These are phyloP conservation scores for Apiospora saccharicola DNA, from an alignment of 2,329 filamentous ascomycete species.

Conservation along the genomic window DNA sequence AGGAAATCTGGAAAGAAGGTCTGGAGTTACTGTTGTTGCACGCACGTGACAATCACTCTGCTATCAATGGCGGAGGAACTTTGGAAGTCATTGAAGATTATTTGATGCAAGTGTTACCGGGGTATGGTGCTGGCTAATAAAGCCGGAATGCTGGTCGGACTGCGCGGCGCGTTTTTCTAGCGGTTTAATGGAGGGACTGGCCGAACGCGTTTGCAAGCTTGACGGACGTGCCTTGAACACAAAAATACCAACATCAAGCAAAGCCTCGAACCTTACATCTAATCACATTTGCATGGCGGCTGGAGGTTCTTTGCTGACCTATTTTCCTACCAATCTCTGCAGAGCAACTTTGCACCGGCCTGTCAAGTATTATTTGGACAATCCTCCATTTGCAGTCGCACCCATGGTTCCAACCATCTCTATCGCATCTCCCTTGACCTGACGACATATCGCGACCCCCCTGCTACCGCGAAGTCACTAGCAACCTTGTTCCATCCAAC, in stretches of 20 bases:
- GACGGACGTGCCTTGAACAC: slow-evolving; percentile 18
- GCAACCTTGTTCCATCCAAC: slow-evolving; percentile 18
- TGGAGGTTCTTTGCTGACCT: not conserved
- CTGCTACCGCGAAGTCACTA: slow-evolving; percentile 19
- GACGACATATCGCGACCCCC: slow-evolving; percentile 19
- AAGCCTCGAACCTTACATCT: not conserved
- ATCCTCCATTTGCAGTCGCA: not conserved
- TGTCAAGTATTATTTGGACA: not conserved
- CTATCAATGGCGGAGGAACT: not conserved
- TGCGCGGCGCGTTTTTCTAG: slow-evolving; percentile 18
- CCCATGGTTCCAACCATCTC: slow-evolving; percentile 4
- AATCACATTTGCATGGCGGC: not conserved
- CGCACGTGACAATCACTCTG: slow-evolving; percentile 2
- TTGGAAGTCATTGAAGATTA: not conserved
- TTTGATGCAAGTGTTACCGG: not conserved
- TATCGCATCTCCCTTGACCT: slow-evolving; percentile 17
- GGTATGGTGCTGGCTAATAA: not conserved
- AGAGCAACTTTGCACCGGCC: not conserved
- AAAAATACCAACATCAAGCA: slow-evolving; percentile 19
- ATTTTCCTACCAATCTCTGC: not conserved
- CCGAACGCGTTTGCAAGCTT: slow-evolving; percentile 12
- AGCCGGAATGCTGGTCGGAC: not conserved
- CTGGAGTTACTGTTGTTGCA: not conserved
- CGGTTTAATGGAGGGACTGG: slow-evolving; percentile 15
- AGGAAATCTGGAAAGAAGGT: too few species aligned